A percentile compares a stretch with the other conserved stretches of the same genome.
These are phyloP conservation scores for Fusarium staphyleae DNA, from an alignment of 2,329 filamentous ascomycete species.

Conservation along the genomic window DNA sequence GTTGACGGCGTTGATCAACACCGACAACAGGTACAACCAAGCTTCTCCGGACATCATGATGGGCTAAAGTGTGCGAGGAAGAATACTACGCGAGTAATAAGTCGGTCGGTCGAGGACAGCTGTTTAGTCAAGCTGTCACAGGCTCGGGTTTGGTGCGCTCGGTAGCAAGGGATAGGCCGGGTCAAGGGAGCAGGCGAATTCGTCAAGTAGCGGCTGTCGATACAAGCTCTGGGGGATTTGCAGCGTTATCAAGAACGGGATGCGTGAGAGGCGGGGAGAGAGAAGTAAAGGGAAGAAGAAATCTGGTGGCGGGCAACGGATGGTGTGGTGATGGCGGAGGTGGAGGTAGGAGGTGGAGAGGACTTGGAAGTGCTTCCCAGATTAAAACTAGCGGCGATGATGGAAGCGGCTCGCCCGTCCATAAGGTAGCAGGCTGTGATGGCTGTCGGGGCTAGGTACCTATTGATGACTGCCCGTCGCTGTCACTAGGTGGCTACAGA, in stretches of 20 bases:
- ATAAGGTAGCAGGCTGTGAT: background rate
- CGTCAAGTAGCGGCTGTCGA: slow-evolving; percentile 5
- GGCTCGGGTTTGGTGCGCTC: slow-evolving; percentile 31
- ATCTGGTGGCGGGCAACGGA: slow-evolving; percentile 37
- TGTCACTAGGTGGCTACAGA: background rate
- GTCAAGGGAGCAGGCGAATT: slow-evolving; percentile 16
- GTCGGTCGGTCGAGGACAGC: slow-evolving; percentile 35
- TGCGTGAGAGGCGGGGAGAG: slow-evolving; percentile 25
- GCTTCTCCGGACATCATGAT: slow-evolving; percentile 89
- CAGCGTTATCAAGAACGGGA: slow-evolving; percentile 8
- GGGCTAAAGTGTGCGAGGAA: slow-evolving; percentile 29
- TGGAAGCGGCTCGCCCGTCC: slow-evolving; percentile 32
- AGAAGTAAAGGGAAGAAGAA: slow-evolving; percentile 33
- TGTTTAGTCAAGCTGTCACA: slow-evolving; percentile 40
- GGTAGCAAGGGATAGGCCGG: slow-evolving; percentile 25
- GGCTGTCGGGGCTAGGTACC: too few relatives aligned
- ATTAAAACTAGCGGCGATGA: slow-evolving; percentile 38
- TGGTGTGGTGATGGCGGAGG: slow-evolving; percentile 38
- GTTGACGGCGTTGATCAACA: slow-evolving; percentile 99
- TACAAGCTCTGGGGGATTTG: slow-evolving; percentile 8
- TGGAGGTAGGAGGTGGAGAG: slow-evolving; percentile 35
- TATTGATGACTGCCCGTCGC: too few relatives aligned
- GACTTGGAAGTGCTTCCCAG: slow-evolving; percentile 28
- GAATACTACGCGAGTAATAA: slow-evolving; percentile 21
- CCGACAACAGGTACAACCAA: slow-evolving; percentile 96